Percentiles rank a stretch among this genome's conserved stretches.
Evolutionary conservation across 83 land plant genomes (phyloP).

Genomic region (Isoetes engelmannii): DNA sequence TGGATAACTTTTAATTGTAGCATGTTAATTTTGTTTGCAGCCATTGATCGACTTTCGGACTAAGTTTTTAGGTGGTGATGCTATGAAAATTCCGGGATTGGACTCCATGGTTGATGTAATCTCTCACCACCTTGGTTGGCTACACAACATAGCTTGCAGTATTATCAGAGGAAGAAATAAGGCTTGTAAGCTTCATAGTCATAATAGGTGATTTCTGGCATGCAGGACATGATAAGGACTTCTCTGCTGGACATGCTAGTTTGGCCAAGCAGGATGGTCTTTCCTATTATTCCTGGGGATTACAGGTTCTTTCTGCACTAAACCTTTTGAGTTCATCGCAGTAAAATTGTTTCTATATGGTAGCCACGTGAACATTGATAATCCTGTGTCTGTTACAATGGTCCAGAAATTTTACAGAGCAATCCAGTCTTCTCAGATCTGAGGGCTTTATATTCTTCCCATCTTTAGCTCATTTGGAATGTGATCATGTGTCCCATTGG

Average conservation of each 20-base stretch:
- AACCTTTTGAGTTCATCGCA: too few species aligned
- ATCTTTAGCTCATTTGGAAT: too few species aligned
- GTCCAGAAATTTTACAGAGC: too few species aligned
- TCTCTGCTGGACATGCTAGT: slow-evolving; percentile 29
- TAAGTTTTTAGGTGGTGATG: slow-evolving; percentile 36
- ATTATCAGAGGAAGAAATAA: too few species aligned
- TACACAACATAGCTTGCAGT: too few species aligned
- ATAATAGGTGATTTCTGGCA: neutral
- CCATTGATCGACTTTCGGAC: slow-evolving; percentile 35
- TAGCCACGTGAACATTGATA: too few species aligned
- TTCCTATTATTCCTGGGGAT: slow-evolving; percentile 37
- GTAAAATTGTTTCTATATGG: too few species aligned
- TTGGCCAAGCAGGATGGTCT: slow-evolving; percentile 40
- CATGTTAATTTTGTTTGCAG: slow-evolving; percentile 12
- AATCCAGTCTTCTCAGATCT: too few species aligned
- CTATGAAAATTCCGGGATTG: slow-evolving; percentile 31
- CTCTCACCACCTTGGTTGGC: too few species aligned
- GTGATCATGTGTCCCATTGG: too few species aligned
- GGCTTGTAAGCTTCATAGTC: neutral
- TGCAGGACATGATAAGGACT: slow-evolving; percentile 28
- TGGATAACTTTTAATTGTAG: neutral
- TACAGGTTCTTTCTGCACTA: slow-evolving; percentile 21
- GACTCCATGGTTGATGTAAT: slow-evolving; percentile 39
- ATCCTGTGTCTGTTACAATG: too few species aligned
- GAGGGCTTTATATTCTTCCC: too few species aligned